Evolutionary conservation across 495 filamentous ascomycete species (phyloP).

Genomic region (Venustampulla echinocandica): DNA sequence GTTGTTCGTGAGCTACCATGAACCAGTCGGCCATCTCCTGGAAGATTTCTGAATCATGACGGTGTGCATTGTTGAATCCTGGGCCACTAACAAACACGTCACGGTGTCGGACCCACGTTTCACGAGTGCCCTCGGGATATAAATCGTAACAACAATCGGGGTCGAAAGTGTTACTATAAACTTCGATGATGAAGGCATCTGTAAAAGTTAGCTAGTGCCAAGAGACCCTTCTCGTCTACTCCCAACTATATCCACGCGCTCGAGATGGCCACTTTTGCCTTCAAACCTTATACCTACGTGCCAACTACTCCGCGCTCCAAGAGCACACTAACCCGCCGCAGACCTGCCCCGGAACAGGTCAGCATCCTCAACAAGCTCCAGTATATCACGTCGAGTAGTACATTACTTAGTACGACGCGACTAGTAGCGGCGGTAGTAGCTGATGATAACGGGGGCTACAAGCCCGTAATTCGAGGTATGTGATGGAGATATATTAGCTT

Average conservation of each 20-base stretch:
- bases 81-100: no score
- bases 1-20: no score
- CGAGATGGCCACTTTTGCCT: constrained; percentile 13
- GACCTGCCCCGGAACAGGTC: constrained; percentile 7
- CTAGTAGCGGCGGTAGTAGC: constrained; percentile 12
- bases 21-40: no score
- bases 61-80: no score
- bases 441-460: constrained; percentile 4
- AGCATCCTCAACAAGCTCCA: constrained; percentile 8
- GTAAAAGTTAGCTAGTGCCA: no score
- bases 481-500: constrained; percentile 14
- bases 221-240: constrained; percentile 11
- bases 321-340: constrained; percentile 6
- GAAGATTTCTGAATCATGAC: no score
- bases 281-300: constrained; percentile 12
- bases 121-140: no score
- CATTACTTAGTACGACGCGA: constrained; percentile 8
- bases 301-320: constrained; percentile 16
- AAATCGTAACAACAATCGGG: no score
- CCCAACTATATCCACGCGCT: constrained; percentile 7
- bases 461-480: constrained; percentile 11
- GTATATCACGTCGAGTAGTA: constrained; percentile 4
- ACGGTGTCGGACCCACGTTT: no score
- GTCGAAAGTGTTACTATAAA: no score
- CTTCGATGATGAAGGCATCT: no score